Evolutionary conservation across 2,329 filamentous ascomycete species (phyloP).

Genomic region (Lecanicillium sp.): DNA sequence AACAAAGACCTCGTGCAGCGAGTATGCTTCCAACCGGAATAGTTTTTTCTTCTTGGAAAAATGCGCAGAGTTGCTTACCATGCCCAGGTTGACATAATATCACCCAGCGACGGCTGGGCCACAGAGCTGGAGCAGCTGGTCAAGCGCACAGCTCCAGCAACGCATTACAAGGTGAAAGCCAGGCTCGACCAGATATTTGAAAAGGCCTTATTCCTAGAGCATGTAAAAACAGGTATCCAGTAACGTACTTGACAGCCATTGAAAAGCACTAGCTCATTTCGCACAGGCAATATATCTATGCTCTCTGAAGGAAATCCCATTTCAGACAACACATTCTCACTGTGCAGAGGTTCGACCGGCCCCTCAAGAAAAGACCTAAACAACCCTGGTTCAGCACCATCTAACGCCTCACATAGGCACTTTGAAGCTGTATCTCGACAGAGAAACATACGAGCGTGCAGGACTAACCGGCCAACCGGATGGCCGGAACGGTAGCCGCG

Average conservation of each 20-base stretch:
- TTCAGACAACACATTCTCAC: conserved; percentile 64
- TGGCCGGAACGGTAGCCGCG: conserved; percentile 51
- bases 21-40: neutral
- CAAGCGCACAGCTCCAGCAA: conserved; percentile 27
- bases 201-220: conserved; percentile 72
- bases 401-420: conserved; percentile 43
- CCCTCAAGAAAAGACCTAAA: conserved; percentile 18
- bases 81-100: conserved; percentile 59
- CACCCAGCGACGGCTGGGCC: conserved; percentile 59
- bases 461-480: conserved; percentile 70
- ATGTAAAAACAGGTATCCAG: conserved; percentile 67
- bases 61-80: neutral
- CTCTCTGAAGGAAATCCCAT: conserved; percentile 70
- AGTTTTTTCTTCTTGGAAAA: neutral
- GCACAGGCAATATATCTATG: conserved; percentile 69
- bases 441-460: conserved; percentile 73
- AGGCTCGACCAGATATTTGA: conserved; percentile 65
- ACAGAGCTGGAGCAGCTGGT: conserved; percentile 48
- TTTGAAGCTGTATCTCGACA: conserved; percentile 71
- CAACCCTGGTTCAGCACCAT: no score
- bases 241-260: accelerated
- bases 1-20: conserved; percentile 51
- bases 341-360: conserved; percentile 71
- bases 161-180: conserved; percentile 66
- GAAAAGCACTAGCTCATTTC: neutral